phyloP scores from a whole-genome alignment of 2,329 filamentous ascomycete genomes.

The Phaeosphaeria sp. region DNA sequence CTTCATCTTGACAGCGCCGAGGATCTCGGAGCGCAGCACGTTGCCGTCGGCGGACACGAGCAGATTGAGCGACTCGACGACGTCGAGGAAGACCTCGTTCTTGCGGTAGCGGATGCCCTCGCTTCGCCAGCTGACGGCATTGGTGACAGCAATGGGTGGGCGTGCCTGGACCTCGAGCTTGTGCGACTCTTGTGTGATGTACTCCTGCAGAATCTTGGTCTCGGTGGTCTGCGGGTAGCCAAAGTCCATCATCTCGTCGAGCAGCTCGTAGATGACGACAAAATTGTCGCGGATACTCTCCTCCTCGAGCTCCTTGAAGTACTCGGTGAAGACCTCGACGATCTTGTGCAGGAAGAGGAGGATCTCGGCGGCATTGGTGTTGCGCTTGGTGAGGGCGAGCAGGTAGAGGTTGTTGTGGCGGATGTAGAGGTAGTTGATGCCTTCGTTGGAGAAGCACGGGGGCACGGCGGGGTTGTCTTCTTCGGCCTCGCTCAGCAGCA shows the following conservation, averaged over 20 bases:
- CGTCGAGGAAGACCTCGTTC: conserved; percentile 98
- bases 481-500: conserved; percentile 96
- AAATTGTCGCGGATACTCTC: conserved; percentile 99
- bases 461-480: conserved; percentile 98
- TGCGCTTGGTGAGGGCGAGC: conserved; percentile 95
- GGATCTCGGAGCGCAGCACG: conserved; percentile 92
- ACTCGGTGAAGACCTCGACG: conserved; percentile 98
- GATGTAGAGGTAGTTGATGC: conserved; percentile 99
- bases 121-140: conserved; percentile 96
- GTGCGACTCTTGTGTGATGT: conserved; percentile 99
- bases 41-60: conserved; percentile 94
- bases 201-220: conserved; percentile 97
- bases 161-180: conserved; percentile 96
- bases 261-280: conserved; percentile 96
- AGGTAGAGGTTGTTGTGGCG: conserved; percentile 99
- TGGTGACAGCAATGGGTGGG: conserved; percentile 96
- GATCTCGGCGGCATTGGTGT: conserved; percentile 98
- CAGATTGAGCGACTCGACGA: conserved; percentile 94
- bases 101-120: conserved; percentile 98
- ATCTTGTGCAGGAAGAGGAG: conserved; percentile 97
- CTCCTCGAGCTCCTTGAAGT: conserved; percentile 98
- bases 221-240: conserved; percentile 98
- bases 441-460: conserved; percentile 97
- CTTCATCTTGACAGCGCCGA: conserved; percentile 99
- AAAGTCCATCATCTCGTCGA: conserved; percentile 99